Evolutionary conservation across 306 rosid species (phyloP), one percentile per base, ranked within the genome.

Genomic region (Vigna trinervia): DNA sequence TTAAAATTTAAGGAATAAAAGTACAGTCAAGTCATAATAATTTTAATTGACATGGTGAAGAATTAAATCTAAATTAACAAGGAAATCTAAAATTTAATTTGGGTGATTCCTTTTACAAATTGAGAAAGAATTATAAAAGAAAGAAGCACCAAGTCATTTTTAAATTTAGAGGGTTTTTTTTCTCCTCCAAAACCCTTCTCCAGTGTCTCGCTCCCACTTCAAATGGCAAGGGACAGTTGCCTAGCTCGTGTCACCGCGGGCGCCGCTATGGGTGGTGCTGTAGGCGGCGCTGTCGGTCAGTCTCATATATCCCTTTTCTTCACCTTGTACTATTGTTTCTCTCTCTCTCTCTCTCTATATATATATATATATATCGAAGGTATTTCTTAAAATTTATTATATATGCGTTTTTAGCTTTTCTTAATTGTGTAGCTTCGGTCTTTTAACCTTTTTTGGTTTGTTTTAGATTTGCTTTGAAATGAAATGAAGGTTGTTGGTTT

Each of bases 141-240:
- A 22, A 4, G 71, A 6, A 66, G 61, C 12, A 41, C 10, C 46
- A 41, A 8, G 3, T 41, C 0, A 0, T 39, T 32, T 69, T 36
- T 15, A 46, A 2, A n/a, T 30, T 28, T 50, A 46, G 61, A 23
- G 58, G 50, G 17, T 9, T 3, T 30, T 52, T 9, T 0, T 30
- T 48, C n/a, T 32, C 61, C 15, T 60, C 74, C 19, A 14, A n/a
- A 20, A 12, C 56, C 14, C 5, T 26, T 2, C 39, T 12, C 67
- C 8, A 28, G 19, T 14, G 66, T 28, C 46, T 32, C 3, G 8
- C 69, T 2, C 68, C 20, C 11, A 26, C 48, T 41, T 72, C 19
- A 17, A 26, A 91, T 91, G 97, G 97, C 94, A 32, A 87, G 85
- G 77, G 97, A 91, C 74, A 85, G 91, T 78, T 91, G 97, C 62